A percentile compares a stretch with the other conserved stretches of the same genome.
Evolutionary conservation across 2,329 filamentous ascomycete genomes (phyloP).

Genomic region (Calonectria multiphialidica): DNA sequence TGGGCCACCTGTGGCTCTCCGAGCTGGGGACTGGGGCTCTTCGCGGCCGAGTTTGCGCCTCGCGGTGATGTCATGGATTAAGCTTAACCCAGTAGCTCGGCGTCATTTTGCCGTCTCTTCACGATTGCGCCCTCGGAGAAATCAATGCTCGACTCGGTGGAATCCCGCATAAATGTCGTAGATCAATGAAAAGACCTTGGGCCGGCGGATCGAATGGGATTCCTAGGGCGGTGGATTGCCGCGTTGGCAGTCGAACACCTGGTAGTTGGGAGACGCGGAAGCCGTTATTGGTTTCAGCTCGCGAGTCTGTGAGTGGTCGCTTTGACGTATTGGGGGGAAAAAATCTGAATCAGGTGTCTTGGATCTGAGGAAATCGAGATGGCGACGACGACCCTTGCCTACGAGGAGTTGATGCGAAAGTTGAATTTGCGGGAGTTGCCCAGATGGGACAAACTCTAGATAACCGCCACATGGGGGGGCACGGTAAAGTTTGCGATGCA

Average conservation of each 20-base stretch:
- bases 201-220: not conserved
- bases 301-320: not conserved
- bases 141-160: slow-evolving; percentile 35
- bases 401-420: not conserved
- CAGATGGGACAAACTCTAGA: slow-evolving; percentile 1
- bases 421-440: not conserved
- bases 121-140: slow-evolving; percentile 27
- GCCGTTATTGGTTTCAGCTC: not conserved
- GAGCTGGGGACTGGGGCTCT: not conserved
- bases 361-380: not conserved
- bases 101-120: slow-evolving; percentile 18
- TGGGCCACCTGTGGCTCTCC: not conserved
- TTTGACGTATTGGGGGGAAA: not conserved
- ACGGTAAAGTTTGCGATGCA: slow-evolving; percentile 3
- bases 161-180: slow-evolving; percentile 13
- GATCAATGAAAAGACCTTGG: not conserved
- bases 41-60: not conserved
- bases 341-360: not conserved
- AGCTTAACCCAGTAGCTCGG: slow-evolving; percentile 37
- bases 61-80: slow-evolving; percentile 41
- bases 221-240: not conserved
- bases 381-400: not conserved
- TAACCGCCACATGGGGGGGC: slow-evolving; percentile 2
- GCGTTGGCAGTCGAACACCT: not conserved
- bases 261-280: not conserved